A percentile compares a stretch with the other conserved stretches of the same genome.
Evolutionary conservation across 176 grass and related monocot species (phyloP).

Genomic region (Typha latifolia): DNA sequence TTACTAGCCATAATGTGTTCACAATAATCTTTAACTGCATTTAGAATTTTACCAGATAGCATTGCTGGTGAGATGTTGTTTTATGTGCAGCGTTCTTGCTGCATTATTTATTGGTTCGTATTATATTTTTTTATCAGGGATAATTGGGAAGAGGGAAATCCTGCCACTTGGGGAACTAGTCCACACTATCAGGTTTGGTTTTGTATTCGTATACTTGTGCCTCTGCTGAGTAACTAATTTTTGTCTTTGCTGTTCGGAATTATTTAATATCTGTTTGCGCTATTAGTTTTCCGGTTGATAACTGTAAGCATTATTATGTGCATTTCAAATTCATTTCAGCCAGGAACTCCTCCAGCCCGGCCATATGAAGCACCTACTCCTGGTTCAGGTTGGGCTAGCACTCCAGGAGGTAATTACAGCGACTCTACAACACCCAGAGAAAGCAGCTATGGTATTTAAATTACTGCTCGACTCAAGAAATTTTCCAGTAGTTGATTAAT

Average conservation of each 20-base stretch:
- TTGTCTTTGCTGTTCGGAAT: constrained; percentile 9
- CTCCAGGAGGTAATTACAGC: constrained; percentile 77
- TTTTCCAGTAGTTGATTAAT: neutral
- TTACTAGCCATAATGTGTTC: too few species aligned
- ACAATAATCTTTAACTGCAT: too few species aligned
- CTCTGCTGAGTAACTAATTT: too few species aligned
- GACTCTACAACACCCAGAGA: constrained; percentile 80
- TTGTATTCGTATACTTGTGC: neutral
- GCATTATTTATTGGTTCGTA: too few species aligned
- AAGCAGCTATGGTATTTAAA: constrained; percentile 70
- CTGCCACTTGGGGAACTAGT: constrained; percentile 88
- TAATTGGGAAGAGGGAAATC: constrained; percentile 95
- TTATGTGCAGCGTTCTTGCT: too few species aligned
- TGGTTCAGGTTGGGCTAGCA: constrained; percentile 96
- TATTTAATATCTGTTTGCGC: neutral
- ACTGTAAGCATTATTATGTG: neutral
- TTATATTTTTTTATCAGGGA: constrained; percentile 50
- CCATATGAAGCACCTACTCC: constrained; percentile 97
- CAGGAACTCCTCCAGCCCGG: constrained; percentile 71
- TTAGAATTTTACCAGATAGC: too few species aligned
- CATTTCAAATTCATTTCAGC: constrained; percentile 38
- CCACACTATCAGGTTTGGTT: constrained; percentile 77
- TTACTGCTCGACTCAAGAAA: neutral
- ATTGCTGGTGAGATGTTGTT: too few species aligned
- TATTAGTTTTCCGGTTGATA: neutral